These are phyloP conservation scores for Ceratobasidium sp. DNA, from an alignment of 1,284 basidiomycete genomes.

Conservation along the genomic window DNA sequence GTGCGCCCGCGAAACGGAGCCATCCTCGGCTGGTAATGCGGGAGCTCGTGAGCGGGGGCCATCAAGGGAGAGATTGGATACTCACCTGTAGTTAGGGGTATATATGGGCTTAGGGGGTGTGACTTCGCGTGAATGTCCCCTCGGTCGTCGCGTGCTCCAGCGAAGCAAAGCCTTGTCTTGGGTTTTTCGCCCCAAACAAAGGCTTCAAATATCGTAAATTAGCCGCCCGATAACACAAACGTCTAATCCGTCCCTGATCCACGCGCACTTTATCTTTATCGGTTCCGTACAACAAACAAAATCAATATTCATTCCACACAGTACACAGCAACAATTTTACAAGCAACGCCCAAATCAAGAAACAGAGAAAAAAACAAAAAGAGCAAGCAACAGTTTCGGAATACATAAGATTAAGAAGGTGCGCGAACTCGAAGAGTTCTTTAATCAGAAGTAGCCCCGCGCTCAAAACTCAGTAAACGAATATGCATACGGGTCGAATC, in stretches of 20 bases:
- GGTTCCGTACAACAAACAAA: constrained; percentile 1
- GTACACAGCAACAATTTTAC: not conserved
- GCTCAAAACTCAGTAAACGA: constrained; percentile 80
- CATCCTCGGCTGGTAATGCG: not conserved
- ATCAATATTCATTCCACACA: constrained; percentile 30
- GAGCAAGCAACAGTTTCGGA: not conserved
- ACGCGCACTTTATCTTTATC: not conserved
- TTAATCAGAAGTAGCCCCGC: constrained; percentile 2
- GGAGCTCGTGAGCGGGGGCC: not conserved
- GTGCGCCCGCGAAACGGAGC: constrained; percentile 24
- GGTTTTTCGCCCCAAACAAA: constrained; percentile 33
- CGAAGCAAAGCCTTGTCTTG: not conserved
- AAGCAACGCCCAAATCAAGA: too few relatives aligned
- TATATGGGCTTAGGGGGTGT: not conserved
- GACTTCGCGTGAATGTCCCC: constrained; percentile 1
- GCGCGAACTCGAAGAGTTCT: too few relatives aligned
- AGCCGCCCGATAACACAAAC: not conserved
- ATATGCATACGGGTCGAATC: constrained; percentile 74
- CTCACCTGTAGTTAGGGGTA: not conserved
- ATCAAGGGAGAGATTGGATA: not conserved
- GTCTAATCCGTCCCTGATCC: too few relatives aligned
- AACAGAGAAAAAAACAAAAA: not conserved
- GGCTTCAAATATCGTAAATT: not conserved
- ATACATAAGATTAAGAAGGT: constrained; percentile 9
- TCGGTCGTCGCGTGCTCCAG: constrained; percentile 28